Evolutionary conservation across 2,329 filamentous ascomycete species (phyloP).

Genomic region (Penicillium palitans): DNA sequence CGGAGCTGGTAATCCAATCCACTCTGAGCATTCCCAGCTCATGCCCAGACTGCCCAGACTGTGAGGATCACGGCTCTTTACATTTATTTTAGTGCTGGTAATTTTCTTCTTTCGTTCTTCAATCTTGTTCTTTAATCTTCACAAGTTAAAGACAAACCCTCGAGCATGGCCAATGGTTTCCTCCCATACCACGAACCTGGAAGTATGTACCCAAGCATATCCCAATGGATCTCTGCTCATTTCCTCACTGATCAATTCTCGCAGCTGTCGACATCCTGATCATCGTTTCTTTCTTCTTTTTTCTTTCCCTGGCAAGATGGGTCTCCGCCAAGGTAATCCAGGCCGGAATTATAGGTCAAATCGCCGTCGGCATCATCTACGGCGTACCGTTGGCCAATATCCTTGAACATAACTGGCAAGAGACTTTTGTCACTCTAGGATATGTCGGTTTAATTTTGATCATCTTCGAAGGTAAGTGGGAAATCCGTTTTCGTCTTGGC

Average conservation of each 20-base stretch:
- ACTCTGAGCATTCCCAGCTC: background rate
- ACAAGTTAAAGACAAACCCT: background rate
- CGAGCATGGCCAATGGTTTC: slow-evolving; percentile 30
- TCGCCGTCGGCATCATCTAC: slow-evolving; percentile 51
- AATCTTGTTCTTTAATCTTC: background rate
- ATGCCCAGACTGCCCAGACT: background rate
- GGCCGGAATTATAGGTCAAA: slow-evolving; percentile 51
- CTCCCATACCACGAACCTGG: slow-evolving; percentile 44
- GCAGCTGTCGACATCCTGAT: slow-evolving; percentile 44
- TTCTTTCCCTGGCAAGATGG: slow-evolving; percentile 47
- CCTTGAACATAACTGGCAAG: slow-evolving; percentile 45
- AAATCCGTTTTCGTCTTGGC: background rate
- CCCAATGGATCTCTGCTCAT: background rate
- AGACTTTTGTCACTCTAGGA: slow-evolving; percentile 50
- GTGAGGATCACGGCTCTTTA: background rate
- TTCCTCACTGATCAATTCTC: slow-evolving; percentile 8
- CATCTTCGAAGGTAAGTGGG: slow-evolving; percentile 47
- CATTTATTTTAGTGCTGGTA: too few relatives aligned
- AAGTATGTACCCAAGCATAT: slow-evolving; percentile 28
- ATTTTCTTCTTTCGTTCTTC: background rate
- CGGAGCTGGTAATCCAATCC: background rate
- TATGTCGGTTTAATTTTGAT: slow-evolving; percentile 53
- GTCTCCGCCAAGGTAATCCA: slow-evolving; percentile 44
- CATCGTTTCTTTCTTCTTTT: slow-evolving; percentile 49
- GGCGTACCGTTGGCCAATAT: slow-evolving; percentile 50